Evolutionary conservation across 768 basidiomycete species (phyloP), one percentile per base, ranked within the genome.

Genomic region (Psilocybe azurescens): DNA sequence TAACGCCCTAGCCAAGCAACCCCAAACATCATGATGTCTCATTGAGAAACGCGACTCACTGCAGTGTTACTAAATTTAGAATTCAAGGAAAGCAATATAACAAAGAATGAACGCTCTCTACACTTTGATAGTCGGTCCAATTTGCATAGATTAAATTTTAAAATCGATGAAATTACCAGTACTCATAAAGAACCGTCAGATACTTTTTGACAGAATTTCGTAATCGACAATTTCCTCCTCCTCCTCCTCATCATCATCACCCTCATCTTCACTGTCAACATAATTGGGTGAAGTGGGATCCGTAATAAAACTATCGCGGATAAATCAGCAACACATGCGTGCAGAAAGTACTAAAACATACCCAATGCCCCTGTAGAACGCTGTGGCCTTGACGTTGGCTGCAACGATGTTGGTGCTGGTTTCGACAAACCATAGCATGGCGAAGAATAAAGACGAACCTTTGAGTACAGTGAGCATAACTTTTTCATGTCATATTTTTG

Each of bases 401-500:
- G n/a, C 18, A 49, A 51, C 6, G 3, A 52, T 48, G 24, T 16
- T 46, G 50, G n/a, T 51, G 32, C 13, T 30, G 30, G 47, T 13
- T 11, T 2, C 13, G 5, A 33, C 38, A 13, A n/a, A 13, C 10
- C 32, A 49, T 47, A 8, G 29, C 41, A 44, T 44, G 18, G 1
- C 5, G 18, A 50, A 32, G 7, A 7, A 33, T 20, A 8, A 11
- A 33, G 3, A 60, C 74, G n/a, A 36, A 92, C 93, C 79, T 82
- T 86, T 88, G 65, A 94, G 82, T 1, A 87, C 90, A 0, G 93
- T 95, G 14, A 95, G 81, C 80, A 89, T 84, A 29, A 91, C 73
- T 69, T 89, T 41, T 85, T 74, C 88, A 94, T 90, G 2, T 70
- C 62, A 76, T 81, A 90, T 44, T 67, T 70, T 13, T 67, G 68